Conservation (phyloP, 371 early-diverging fungal species). For the Entomophthora muscae region DNA sequence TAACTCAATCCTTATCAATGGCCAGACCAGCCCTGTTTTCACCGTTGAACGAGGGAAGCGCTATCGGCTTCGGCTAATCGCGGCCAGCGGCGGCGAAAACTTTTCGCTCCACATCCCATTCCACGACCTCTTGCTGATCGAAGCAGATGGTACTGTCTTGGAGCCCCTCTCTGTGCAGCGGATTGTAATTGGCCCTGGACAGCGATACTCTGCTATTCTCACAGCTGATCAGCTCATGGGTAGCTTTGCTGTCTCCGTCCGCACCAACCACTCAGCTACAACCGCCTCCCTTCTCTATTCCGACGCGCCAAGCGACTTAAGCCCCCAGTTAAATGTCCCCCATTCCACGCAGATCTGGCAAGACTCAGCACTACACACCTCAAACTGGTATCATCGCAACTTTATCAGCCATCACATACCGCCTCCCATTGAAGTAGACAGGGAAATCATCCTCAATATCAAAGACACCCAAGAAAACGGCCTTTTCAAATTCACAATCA, state of each 20-base stretch:
- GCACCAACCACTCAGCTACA: not conserved
- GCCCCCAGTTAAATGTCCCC: not conserved
- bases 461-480: not conserved
- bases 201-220: not conserved
- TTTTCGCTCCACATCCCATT: not conserved
- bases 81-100: not conserved
- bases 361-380: not conserved
- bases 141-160: slow-evolving; percentile 1
- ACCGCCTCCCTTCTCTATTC: not conserved
- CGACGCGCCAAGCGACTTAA: not conserved
- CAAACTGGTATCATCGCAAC: not conserved
- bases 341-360: not conserved
- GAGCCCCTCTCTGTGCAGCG: not conserved
- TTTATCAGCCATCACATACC: not conserved
- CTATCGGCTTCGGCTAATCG: not conserved
- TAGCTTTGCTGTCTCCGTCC: not conserved
- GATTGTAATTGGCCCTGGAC: not conserved
- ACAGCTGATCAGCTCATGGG: not conserved
- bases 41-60: not conserved
- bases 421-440: not conserved
- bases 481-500: not conserved
- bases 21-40: not conserved
- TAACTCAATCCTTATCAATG: not conserved
- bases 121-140: not conserved
- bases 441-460: slow-evolving; percentile 2